Evolutionary conservation across 257 asterid genomes (phyloP), one percentile per base, ranked within the genome.

Genomic region (Cynanchum wilfordii): DNA sequence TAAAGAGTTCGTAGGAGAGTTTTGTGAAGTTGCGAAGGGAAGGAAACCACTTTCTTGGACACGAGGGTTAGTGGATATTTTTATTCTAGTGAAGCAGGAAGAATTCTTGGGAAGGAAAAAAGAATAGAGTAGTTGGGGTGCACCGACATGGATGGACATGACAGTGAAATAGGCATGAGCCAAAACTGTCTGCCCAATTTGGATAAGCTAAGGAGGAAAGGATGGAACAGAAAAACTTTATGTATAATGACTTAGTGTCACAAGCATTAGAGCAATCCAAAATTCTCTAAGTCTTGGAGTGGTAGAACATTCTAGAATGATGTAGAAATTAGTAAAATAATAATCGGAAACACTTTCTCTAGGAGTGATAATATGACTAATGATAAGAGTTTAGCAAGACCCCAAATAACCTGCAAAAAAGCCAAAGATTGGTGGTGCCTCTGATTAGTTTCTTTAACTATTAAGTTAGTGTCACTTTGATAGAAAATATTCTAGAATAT

Each of bases 81-180:
- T 11, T 10, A 13, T 27, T 47, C n/a, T 20, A 29, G 12, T 50
- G 76, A 9, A 56, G 20, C 10, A 51, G 70, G 29, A 15, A 49
- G 47, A 6, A 25, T 8, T 49, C 2, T 47, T 51, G 5, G 83
- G 64, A 0, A 40, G 10, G 74, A 68, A 58, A n/a, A 80, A 70
- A 73, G 79, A 56, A 66, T 65, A 65, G 80, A 74, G 66, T 77
- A 62, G 62, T 80, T 15, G 10, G 20, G 42, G 4, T 78, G 10
- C 12, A 77, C 72, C 73, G 80, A 69, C 75, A 68, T 68, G 72
- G 55, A 68, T 68, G 72, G 55, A 30, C 30, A 58, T n/a, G 68
- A 47, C 38, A 47, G 24, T 19, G 69, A 36, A 36, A 11, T 17
- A 38, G 50, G 49, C 27, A 36, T 64, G 42, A 33, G 50, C 10